These are phyloP conservation scores for Arabidopsis arenosa DNA, from an alignment of 345 rosid species.

Conservation along the genomic window DNA sequence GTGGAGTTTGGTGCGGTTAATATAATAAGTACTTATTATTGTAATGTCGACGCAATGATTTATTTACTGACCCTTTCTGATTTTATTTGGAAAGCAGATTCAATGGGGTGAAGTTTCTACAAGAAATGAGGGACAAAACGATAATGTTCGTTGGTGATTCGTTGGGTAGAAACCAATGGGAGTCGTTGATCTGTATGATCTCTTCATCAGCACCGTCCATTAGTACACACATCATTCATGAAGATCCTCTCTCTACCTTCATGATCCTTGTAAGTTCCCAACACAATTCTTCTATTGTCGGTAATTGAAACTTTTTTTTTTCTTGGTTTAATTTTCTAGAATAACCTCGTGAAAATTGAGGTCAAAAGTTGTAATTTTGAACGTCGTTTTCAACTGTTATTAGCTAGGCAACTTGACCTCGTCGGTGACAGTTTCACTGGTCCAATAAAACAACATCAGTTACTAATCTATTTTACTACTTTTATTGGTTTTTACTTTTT, in stretches of 20 bases:
- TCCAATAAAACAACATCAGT: slow-evolving; percentile 17
- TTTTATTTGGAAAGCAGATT: slow-evolving; percentile 51
- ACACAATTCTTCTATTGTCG: background rate
- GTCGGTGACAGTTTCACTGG: slow-evolving; percentile 40
- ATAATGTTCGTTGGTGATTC: slow-evolving; percentile 98
- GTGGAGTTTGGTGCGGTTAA: slow-evolving; percentile 24
- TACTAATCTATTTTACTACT: background rate
- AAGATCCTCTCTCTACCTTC: slow-evolving; percentile 78
- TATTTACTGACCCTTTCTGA: background rate
- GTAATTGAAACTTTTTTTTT: background rate
- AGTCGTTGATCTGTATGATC: slow-evolving; percentile 88
- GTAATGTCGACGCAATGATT: slow-evolving; percentile 23
- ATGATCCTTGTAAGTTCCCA: slow-evolving; percentile 64
- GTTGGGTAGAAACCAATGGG: slow-evolving; percentile 87
- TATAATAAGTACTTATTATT: background rate
- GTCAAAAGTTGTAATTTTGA: background rate
- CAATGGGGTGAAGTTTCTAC: slow-evolving; percentile 70
- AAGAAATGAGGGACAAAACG: slow-evolving; percentile 68
- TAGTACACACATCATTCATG: slow-evolving; percentile 61
- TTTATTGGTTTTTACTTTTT: background rate
- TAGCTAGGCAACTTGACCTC: slow-evolving; percentile 39
- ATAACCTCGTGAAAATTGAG: slow-evolving; percentile 14
- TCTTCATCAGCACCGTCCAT: slow-evolving; percentile 59
- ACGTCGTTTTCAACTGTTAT: slow-evolving; percentile 32
- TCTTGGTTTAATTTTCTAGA: background rate